Percentiles rank a stretch among this genome's conserved stretches.
phyloP scores from a whole-genome alignment of 768 basidiomycete species.

The Boletales sp. region DNA sequence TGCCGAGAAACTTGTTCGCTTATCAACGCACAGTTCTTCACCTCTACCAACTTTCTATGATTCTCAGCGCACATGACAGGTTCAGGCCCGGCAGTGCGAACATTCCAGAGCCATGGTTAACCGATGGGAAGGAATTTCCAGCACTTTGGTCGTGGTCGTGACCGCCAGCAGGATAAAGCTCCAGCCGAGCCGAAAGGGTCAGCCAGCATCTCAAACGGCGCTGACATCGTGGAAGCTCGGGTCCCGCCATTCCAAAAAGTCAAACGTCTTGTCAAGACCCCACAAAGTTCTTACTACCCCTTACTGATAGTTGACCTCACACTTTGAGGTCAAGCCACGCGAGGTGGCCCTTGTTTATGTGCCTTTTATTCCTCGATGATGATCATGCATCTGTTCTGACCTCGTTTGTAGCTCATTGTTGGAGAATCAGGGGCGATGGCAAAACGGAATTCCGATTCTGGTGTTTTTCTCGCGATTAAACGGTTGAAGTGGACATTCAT shows the following conservation, averaged over 20 bases:
- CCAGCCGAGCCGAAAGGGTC: background rate
- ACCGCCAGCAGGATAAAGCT: constrained; percentile 2
- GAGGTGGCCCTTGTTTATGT: background rate
- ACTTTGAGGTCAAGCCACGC: background rate
- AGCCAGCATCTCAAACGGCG: background rate
- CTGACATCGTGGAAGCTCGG: background rate
- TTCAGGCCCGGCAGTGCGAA: too few species aligned
- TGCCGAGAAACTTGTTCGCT: too few species aligned
- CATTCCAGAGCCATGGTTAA: background rate
- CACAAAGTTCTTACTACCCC: background rate
- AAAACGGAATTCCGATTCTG: background rate
- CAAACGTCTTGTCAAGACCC: background rate
- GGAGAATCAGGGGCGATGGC: background rate
- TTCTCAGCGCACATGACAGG: too few species aligned
- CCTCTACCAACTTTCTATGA: too few species aligned
- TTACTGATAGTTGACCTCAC: background rate
- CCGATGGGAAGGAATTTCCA: constrained; percentile 12
- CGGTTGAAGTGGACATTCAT: background rate
- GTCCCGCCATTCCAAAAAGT: background rate
- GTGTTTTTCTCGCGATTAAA: background rate
- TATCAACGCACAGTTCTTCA: too few species aligned
- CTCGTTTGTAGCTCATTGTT: background rate
- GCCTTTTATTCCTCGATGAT: background rate
- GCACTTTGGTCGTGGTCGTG: too few species aligned
- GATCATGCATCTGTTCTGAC: background rate